Evolutionary conservation across 2,329 filamentous ascomycete genomes (phyloP).

Genomic region (Endothia cerciana): DNA sequence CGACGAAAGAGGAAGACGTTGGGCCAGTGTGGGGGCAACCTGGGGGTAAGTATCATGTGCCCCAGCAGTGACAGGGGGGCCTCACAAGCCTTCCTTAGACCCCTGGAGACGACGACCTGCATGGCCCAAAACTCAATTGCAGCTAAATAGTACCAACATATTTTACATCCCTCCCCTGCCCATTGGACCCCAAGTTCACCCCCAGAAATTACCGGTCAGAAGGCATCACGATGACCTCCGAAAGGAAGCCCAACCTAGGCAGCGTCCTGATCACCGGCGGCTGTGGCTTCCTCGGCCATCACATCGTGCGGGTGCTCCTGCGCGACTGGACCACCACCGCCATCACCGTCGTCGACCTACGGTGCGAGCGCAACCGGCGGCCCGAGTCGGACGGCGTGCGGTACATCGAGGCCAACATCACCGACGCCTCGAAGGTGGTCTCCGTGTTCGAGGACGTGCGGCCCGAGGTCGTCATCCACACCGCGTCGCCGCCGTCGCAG

Average conservation of each 20-base stretch:
- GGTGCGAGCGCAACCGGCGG: slow-evolving; percentile 70
- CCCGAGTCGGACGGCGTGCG: slow-evolving; percentile 57
- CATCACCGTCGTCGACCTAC: slow-evolving; percentile 74
- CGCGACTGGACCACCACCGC: slow-evolving; percentile 57
- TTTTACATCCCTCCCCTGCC: not conserved
- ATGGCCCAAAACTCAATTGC: slow-evolving; percentile 2
- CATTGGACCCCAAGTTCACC: not conserved
- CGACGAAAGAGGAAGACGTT: not conserved
- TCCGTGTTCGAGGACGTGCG: slow-evolving; percentile 66
- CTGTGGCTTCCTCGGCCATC: slow-evolving; percentile 82
- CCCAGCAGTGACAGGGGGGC: not conserved
- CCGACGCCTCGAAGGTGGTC: slow-evolving; percentile 63
- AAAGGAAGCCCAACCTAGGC: slow-evolving; percentile 57
- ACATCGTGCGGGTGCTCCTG: slow-evolving; percentile 76
- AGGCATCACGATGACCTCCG: slow-evolving; percentile 33
- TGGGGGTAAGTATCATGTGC: not conserved
- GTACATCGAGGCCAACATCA: slow-evolving; percentile 81
- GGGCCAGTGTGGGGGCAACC: not conserved
- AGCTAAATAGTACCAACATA: not conserved
- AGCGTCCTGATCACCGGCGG: slow-evolving; percentile 79
- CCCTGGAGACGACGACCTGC: slow-evolving; percentile 1
- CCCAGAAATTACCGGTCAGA: not conserved
- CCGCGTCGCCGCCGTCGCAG: slow-evolving; percentile 71
- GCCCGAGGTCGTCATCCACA: slow-evolving; percentile 89
- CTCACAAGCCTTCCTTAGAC: not conserved